Conservation (phyloP, 176 grass and related monocot species). For the Juncus effusus region DNA sequence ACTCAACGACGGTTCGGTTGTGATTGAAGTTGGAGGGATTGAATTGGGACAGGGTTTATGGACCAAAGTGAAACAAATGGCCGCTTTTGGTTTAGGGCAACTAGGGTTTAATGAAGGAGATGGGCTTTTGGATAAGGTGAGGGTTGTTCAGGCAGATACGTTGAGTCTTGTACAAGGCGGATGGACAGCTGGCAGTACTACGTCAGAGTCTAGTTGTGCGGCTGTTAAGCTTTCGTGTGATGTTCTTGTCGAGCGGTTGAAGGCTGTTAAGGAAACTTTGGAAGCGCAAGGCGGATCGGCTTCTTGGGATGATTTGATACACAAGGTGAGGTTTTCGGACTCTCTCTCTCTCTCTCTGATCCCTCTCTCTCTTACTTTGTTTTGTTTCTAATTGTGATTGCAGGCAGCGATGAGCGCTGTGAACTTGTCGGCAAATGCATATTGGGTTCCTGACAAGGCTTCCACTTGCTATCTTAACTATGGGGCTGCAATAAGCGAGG, state of each 20-base stretch:
- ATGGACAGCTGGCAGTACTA: slow-evolving; percentile 83
- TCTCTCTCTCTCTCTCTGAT: neutral
- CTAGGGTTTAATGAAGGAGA: slow-evolving; percentile 57
- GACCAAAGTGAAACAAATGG: slow-evolving; percentile 97
- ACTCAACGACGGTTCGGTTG: slow-evolving; percentile 84
- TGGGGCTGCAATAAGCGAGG: slow-evolving; percentile 87
- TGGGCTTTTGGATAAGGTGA: slow-evolving; percentile 57
- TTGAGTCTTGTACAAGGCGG: slow-evolving; percentile 85
- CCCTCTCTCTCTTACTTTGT: neutral
- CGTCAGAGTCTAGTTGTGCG: slow-evolving; percentile 87
- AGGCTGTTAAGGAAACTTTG: slow-evolving; percentile 65
- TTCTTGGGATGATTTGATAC: slow-evolving; percentile 68
- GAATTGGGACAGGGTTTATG: slow-evolving; percentile 92
- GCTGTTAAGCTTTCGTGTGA: slow-evolving; percentile 63
- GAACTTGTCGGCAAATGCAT: slow-evolving; percentile 71
- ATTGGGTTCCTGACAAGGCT: slow-evolving; percentile 49
- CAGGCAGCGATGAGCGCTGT: slow-evolving; percentile 56
- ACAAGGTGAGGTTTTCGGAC: slow-evolving; percentile 40
- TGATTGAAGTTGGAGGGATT: slow-evolving; percentile 96
- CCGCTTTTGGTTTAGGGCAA: slow-evolving; percentile 72
- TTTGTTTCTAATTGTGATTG: slow-evolving; percentile 3
- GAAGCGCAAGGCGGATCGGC: slow-evolving; percentile 43
- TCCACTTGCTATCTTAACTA: slow-evolving; percentile 74
- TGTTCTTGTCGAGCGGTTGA: slow-evolving; percentile 67
- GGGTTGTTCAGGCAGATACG: slow-evolving; percentile 85